Evolutionary conservation across 139 green algal genomes (phyloP), one percentile per base, ranked within the genome.

Genomic region (Parachlorella kessleri): DNA sequence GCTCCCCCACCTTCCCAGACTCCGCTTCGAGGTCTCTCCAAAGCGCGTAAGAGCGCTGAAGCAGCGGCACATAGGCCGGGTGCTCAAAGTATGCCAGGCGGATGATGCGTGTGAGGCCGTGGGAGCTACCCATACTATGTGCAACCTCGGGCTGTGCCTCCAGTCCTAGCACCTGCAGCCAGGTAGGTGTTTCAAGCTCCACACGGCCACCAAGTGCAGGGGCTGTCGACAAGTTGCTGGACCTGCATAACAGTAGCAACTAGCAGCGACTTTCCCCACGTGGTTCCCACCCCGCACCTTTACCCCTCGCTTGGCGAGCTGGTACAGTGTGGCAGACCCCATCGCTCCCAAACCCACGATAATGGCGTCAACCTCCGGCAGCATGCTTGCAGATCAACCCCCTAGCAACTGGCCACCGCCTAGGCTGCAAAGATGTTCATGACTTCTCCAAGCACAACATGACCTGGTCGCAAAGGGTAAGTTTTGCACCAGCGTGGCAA

Each of bases 101-200:
- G 7, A 92, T 94, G 67, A 94, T 94, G 26, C 90, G 82, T 0
- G 89, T 88, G 4, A 78, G 39, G 33, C 90, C 90, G 73, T 94
- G 89, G 33, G 83, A 88, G 18, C 83, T 90, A 6, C 82, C 84
- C 0, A 40, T 28, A 28, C 66, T 33, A 39, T 94, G 87, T 7
- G 83, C 83, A 30, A 88, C 73, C 6, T 35, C 18, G 37, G 81
- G 84, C 28, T 88, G 87, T 8, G 77, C 73, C 65, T 93, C 89
- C 14, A 93, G n/a, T 9, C 89, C 89, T 3, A 93, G 68, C 38
- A 91, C 89, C 83, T 91, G 83, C 2, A 23, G 35, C 35, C 18
- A 33, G 42, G 36, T 36, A 9, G 6, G 39, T 37, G 8, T 28
- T 37, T n/a, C 23, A 36, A 37, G 18, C 63, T 37, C 63, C 23